phyloP scores from a whole-genome alignment of 495 filamentous ascomycete genomes.

The Emericellopsis terricola region DNA sequence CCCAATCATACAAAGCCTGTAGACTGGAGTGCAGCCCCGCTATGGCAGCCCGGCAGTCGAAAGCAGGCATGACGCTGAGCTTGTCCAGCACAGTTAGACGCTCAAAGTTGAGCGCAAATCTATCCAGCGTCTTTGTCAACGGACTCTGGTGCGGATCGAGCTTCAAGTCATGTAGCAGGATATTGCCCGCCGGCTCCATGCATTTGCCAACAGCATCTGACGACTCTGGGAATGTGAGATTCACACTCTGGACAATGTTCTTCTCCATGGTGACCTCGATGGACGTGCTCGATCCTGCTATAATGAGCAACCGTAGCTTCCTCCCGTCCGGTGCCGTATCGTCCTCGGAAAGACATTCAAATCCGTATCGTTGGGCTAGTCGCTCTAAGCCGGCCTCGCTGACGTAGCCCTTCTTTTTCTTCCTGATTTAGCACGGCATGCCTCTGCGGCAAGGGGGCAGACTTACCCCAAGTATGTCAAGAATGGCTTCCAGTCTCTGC shows the following conservation, averaged over 20 bases:
- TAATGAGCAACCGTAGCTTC: constrained; percentile 38
- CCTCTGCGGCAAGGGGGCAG: not conserved
- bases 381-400: constrained; percentile 70
- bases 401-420: constrained; percentile 36
- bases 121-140: constrained; percentile 41
- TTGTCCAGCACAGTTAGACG: constrained; percentile 62
- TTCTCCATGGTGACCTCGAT: constrained; percentile 34
- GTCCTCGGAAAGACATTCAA: constrained; percentile 59
- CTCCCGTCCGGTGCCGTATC: constrained; percentile 19
- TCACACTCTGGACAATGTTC: constrained; percentile 29
- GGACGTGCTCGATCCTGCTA: constrained; percentile 47
- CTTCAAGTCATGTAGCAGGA: constrained; percentile 35
- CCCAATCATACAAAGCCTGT: constrained; percentile 42
- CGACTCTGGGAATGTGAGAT: constrained; percentile 25
- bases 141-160: constrained; percentile 25
- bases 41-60: constrained; percentile 82
- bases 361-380: constrained; percentile 45
- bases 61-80: constrained; percentile 47
- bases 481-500: constrained; percentile 33
- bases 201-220: constrained; percentile 29
- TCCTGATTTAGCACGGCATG: not conserved
- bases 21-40: constrained; percentile 59
- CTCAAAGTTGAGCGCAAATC: constrained; percentile 67
- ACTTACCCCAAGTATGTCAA: constrained; percentile 19
- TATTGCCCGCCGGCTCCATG: constrained; percentile 27